phyloP scores from a whole-genome alignment of 306 rosid genomes.

The Vigna hirtella region DNA sequence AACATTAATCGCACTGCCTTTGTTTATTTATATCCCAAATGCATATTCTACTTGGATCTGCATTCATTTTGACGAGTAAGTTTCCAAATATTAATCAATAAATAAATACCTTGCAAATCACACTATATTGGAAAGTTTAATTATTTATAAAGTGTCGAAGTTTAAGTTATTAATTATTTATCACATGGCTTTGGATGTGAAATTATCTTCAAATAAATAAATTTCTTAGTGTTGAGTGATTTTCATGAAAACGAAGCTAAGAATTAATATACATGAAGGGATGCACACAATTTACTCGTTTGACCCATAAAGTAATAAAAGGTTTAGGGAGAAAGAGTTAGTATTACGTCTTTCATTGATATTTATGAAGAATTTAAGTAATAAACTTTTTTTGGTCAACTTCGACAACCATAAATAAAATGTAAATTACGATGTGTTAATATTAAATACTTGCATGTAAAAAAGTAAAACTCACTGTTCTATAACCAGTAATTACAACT shows the following conservation, averaged over 20 bases:
- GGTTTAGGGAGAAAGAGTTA: not conserved
- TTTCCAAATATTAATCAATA: not conserved
- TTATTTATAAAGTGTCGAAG: not conserved
- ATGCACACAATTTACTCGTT: not conserved
- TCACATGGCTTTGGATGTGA: not conserved
- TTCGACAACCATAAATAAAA: too few species aligned
- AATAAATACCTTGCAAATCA: not conserved
- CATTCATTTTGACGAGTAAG: too few species aligned
- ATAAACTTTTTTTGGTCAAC: too few species aligned
- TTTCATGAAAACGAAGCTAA: not conserved
- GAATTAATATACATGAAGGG: not conserved
- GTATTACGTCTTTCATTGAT: not conserved
- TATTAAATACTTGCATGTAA: too few species aligned
- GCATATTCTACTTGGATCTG: too few species aligned
- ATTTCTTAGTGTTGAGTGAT: not conserved
- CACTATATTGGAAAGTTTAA: not conserved
- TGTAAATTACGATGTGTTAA: too few species aligned
- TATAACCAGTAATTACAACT: too few species aligned
- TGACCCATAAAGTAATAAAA: not conserved
- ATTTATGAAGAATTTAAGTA: not conserved
- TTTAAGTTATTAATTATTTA: not conserved
- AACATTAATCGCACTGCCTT: too few species aligned
- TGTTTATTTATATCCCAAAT: too few species aligned
- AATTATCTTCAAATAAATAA: not conserved
- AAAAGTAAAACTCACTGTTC: too few species aligned